Base-by-base conservation (phyloP, 2,329 filamentous ascomycete genomes). In the Emmonsia crescens region DNA sequence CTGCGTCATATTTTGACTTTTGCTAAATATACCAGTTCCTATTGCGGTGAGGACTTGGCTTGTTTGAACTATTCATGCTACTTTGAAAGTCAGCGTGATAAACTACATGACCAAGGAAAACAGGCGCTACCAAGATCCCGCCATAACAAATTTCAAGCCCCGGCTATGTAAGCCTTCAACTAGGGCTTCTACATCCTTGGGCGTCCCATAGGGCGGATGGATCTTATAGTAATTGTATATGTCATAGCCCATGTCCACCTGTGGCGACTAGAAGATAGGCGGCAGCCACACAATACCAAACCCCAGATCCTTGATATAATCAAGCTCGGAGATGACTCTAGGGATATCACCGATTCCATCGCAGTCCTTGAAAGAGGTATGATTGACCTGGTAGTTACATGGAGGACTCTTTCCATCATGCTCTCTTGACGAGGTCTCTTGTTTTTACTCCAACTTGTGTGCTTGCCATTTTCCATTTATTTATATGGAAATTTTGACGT, bases 1-100 rank as follows among this genome's bases (percentile, higher is more conserved):
- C 63, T 0, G 71, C 68, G 49, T 85, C 79, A 65, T 82, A 82
- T 9, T 79, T 78, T 0, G 84, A 74, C 0, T 81, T 80, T 62
- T 80, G 79, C 86, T 86, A 89, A 67, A 87, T 85, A 67, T 86
- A 87, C 80, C 82, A 87, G 67, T 86, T 80, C 24, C 83, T 73
- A 65, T 85, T n/a, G n/a, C 59, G 77, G 81, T 57, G 80, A 82
- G 19, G 79, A 79, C 51, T 82, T 76, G 2, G 83, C 85, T 69
- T 87, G 82, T 46, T 80, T 76, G 73, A 88, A 88, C 85, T 85
- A 89, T 0, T 76, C 75, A 66, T 88, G 85, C 70, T 87, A 78
- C 16, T 75, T 70, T 48, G 33, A 36, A 55, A n/a, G 56, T 63
- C 57, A 57, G 55, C 42, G 16, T n/a, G 31, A 27, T 49, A 29